These are phyloP conservation scores for Chenopodium suecicum DNA, from an alignment of 148 eudicot genomes.

Conservation along the genomic window DNA sequence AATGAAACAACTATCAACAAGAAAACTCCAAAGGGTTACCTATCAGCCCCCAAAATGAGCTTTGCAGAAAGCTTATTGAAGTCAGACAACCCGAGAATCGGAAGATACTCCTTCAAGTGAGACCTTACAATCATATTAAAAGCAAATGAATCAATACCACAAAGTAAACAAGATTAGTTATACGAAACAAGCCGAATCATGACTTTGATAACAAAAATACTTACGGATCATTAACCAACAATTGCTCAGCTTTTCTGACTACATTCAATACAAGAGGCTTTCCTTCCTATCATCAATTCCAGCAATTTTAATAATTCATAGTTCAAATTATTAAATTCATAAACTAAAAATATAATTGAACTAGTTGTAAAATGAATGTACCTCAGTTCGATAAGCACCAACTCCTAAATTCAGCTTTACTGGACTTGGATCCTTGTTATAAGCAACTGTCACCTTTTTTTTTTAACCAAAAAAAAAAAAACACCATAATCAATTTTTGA, in stretches of 20 bases:
- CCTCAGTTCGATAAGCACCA: constrained; percentile 89
- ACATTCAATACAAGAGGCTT: constrained; percentile 90
- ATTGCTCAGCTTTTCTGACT: constrained; percentile 82
- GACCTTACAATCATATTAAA: constrained; percentile 38
- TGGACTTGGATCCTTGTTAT: constrained; percentile 67
- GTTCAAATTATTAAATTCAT: too few species aligned
- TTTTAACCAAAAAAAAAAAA: neutral
- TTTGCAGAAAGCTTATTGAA: constrained; percentile 87
- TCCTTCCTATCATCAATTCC: constrained; percentile 66
- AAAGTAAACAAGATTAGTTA: neutral
- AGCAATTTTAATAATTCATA: neutral
- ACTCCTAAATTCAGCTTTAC: constrained; percentile 71
- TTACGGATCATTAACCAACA: constrained; percentile 79
- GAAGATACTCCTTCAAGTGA: constrained; percentile 84
- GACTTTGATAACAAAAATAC: neutral
- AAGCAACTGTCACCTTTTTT: constrained; percentile 72
- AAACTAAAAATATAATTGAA: too few species aligned
- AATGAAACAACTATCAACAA: neutral
- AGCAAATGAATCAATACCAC: constrained; percentile 5
- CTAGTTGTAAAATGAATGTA: constrained; percentile 11
- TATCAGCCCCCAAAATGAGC: constrained; percentile 89
- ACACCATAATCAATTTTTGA: neutral
- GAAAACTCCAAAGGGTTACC: constrained; percentile 36
- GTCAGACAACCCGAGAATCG: constrained; percentile 87
- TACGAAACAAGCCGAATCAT: constrained; percentile 6